These are phyloP conservation scores for Myxozyma sirexii DNA, from an alignment of 805 yeast species.

Conservation along the genomic window DNA sequence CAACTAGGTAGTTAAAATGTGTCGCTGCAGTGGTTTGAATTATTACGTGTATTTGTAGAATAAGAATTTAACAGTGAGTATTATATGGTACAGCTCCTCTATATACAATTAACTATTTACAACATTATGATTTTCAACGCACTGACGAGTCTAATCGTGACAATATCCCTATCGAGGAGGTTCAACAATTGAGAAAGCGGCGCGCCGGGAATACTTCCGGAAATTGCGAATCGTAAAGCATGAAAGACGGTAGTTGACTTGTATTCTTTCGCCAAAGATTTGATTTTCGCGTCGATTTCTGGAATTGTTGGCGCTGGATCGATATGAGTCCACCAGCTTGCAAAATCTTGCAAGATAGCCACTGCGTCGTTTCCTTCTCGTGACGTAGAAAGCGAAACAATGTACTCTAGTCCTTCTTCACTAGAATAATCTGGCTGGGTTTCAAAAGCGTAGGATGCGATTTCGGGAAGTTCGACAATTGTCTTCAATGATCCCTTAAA, in stretches of 20 bases:
- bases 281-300: slow-evolving; percentile 7
- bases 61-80: too few species aligned
- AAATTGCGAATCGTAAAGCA: slow-evolving; percentile 28
- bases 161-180: slow-evolving; percentile 22
- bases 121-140: slow-evolving; percentile 15
- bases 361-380: slow-evolving; percentile 9
- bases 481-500: slow-evolving; percentile 22
- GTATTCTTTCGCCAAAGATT: neutral
- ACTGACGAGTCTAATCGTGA: slow-evolving; percentile 1
- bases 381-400: neutral
- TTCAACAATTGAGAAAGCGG: slow-evolving; percentile 24
- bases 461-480: slow-evolving; percentile 21
- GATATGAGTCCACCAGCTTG: slow-evolving; percentile 7
- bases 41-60: too few species aligned
- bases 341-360: slow-evolving; percentile 11
- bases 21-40: too few species aligned
- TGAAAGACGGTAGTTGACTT: slow-evolving; percentile 19
- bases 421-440: slow-evolving; percentile 19
- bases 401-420: slow-evolving; percentile 10
- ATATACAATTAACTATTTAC: slow-evolving; percentile 13
- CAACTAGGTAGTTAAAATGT: too few species aligned
- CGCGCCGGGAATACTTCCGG: slow-evolving; percentile 32
- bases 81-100: neutral
- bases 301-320: neutral
- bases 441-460: slow-evolving; percentile 15